Evolutionary conservation across 1,284 basidiomycete species (phyloP).

Genomic region (Baeospora myosura): DNA sequence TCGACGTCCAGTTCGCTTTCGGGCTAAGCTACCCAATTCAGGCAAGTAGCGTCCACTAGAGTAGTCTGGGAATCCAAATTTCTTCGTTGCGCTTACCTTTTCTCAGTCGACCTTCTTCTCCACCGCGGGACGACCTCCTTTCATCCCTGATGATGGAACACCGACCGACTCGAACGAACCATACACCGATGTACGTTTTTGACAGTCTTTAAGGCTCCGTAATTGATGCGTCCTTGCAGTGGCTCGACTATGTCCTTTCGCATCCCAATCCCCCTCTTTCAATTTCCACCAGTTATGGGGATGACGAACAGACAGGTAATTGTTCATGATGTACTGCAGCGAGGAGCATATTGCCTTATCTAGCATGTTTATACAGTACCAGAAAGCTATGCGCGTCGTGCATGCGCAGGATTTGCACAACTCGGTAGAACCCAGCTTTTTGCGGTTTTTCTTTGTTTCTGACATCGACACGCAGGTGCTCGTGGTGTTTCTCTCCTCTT

Average conservation of each 20-base stretch:
- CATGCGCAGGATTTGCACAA: constrained; percentile 10
- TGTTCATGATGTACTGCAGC: not conserved
- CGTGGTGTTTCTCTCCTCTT: constrained; percentile 17
- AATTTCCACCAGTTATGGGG: constrained; percentile 23
- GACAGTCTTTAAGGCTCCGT: not conserved
- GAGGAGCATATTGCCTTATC: not conserved
- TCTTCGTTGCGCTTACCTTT: not conserved
- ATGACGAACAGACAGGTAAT: constrained; percentile 27
- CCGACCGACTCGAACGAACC: constrained; percentile 42
- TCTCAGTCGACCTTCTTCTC: constrained; percentile 16
- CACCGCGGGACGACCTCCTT: constrained; percentile 39
- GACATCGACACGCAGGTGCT: no score
- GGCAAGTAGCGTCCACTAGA: constrained; percentile 3
- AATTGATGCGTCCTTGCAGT: constrained; percentile 3
- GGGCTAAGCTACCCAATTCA: constrained; percentile 13
- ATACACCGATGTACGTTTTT: constrained; percentile 12
- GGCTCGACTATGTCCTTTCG: constrained; percentile 11
- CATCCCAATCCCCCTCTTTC: constrained; percentile 8
- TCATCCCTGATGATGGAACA: constrained; percentile 31
- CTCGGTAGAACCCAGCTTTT: no score
- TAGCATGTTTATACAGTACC: constrained; percentile 8
- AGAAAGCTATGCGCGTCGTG: constrained; percentile 9
- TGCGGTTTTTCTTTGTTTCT: no score
- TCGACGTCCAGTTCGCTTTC: constrained; percentile 47
- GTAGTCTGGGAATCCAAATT: no score